phyloP scores from a whole-genome alignment of 352 stramenopile species.

The Globisporangium spinosum region DNA sequence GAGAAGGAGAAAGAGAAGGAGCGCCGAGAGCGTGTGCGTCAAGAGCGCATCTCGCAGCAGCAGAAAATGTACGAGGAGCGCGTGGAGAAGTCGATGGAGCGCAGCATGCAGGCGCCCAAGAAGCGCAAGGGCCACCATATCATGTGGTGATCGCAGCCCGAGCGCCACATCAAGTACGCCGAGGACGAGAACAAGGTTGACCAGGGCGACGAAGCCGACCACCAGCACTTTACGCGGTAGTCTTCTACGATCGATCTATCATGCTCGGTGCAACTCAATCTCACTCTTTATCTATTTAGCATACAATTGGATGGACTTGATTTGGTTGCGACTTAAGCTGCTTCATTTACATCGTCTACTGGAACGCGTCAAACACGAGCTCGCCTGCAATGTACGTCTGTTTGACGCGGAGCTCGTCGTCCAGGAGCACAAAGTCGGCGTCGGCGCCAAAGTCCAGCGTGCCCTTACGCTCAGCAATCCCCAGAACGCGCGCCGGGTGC shows the following conservation, averaged over 20 bases:
- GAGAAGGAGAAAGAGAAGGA: constrained; percentile 96
- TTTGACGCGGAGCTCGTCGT: constrained; percentile 61
- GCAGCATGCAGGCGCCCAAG: constrained; percentile 91
- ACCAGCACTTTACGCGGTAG: constrained; percentile 84
- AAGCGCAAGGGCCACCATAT: constrained; percentile 90
- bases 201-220: constrained; percentile 76
- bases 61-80: constrained; percentile 92
- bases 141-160: constrained; percentile 90
- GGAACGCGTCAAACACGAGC: constrained; percentile 38
- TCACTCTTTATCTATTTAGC: constrained; percentile 3
- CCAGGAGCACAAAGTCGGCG: constrained; percentile 83
- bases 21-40: constrained; percentile 86
- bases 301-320: not conserved
- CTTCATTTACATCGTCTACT: not conserved
- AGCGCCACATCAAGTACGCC: constrained; percentile 68
- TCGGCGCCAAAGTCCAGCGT: constrained; percentile 68
- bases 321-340: not conserved
- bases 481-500: constrained; percentile 70
- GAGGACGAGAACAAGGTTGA: constrained; percentile 81
- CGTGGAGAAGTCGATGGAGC: constrained; percentile 93
- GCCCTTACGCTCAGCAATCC: constrained; percentile 56
- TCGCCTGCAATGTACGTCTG: constrained; percentile 74
- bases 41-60: constrained; percentile 90
- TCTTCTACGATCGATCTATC: not conserved
- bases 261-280: not conserved